phyloP scores from a whole-genome alignment of 2,329 filamentous ascomycete species.

The Fusarium praegraminearum region DNA sequence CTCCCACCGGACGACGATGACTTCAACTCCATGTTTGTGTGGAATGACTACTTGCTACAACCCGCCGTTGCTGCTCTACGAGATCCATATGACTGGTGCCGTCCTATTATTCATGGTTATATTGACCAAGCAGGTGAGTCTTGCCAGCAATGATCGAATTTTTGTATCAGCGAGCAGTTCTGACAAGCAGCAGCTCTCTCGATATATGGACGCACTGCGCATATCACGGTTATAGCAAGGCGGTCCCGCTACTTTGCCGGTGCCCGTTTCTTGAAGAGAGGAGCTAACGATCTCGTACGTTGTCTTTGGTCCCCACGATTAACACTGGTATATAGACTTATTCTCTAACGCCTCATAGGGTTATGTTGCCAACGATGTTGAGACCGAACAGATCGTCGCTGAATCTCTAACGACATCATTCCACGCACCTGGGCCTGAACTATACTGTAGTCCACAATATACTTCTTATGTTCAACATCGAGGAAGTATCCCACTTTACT shows the following conservation, averaged over 20 bases:
- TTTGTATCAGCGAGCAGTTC: neutral
- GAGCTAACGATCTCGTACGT: constrained; percentile 82
- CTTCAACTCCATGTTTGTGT: constrained; percentile 96
- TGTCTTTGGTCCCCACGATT: neutral
- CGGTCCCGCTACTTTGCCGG: constrained; percentile 94
- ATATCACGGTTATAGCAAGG: constrained; percentile 93
- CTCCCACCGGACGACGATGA: constrained; percentile 70
- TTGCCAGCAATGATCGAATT: neutral
- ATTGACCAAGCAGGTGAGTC: constrained; percentile 81
- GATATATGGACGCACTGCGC: constrained; percentile 88
- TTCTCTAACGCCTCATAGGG: constrained; percentile 60
- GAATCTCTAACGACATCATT: constrained; percentile 96
- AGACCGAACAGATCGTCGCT: constrained; percentile 98
- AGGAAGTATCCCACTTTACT: constrained; percentile 95
- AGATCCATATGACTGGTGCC: constrained; percentile 93
- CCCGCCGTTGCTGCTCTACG: constrained; percentile 78
- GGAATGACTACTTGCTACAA: constrained; percentile 90
- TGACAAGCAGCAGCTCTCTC: constrained; percentile 66
- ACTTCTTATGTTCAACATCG: constrained; percentile 97
- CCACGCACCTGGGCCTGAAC: constrained; percentile 85
- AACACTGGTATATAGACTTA: neutral
- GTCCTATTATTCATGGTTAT: constrained; percentile 95
- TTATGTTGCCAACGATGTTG: constrained; percentile 97
- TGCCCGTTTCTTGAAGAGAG: constrained; percentile 92
- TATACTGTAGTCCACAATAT: constrained; percentile 90